These are phyloP conservation scores for Venturiaceae sp. DNA, from an alignment of 2,329 filamentous ascomycete species.

Conservation along the genomic window DNA sequence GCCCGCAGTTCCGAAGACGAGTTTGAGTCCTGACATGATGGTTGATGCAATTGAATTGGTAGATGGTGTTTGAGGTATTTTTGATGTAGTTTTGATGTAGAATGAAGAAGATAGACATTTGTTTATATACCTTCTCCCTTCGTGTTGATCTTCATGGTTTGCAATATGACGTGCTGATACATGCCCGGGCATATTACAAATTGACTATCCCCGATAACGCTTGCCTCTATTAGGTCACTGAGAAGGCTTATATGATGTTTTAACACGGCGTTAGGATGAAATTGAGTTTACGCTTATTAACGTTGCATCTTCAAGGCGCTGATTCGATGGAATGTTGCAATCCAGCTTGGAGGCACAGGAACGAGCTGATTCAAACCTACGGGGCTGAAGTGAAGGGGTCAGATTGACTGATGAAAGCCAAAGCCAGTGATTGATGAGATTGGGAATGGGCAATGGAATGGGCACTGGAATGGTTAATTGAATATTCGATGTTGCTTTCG, in stretches of 20 bases:
- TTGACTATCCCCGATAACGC: neutral
- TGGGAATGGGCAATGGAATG: too few species aligned
- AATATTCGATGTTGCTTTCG: too few species aligned
- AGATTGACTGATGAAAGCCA: too few species aligned
- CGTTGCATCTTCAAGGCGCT: too few species aligned
- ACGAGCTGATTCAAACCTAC: too few species aligned
- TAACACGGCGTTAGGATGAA: neutral
- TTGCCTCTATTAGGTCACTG: neutral
- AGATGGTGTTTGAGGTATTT: neutral
- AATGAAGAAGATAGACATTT: neutral
- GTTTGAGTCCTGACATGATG: slow-evolving; percentile 1
- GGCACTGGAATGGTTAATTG: too few species aligned
- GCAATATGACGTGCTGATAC: neutral
- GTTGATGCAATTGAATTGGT: neutral
- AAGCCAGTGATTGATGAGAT: too few species aligned
- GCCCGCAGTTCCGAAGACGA: neutral
- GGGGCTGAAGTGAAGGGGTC: too few species aligned
- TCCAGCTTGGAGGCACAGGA: too few species aligned
- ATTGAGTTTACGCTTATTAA: neutral
- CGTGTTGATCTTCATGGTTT: neutral
- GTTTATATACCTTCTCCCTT: neutral
- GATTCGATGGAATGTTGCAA: neutral
- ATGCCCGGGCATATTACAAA: neutral
- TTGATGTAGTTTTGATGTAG: neutral
- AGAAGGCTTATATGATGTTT: neutral